Evolutionary conservation across 345 rosid genomes (phyloP).

Genomic region (Angophora floribunda): DNA sequence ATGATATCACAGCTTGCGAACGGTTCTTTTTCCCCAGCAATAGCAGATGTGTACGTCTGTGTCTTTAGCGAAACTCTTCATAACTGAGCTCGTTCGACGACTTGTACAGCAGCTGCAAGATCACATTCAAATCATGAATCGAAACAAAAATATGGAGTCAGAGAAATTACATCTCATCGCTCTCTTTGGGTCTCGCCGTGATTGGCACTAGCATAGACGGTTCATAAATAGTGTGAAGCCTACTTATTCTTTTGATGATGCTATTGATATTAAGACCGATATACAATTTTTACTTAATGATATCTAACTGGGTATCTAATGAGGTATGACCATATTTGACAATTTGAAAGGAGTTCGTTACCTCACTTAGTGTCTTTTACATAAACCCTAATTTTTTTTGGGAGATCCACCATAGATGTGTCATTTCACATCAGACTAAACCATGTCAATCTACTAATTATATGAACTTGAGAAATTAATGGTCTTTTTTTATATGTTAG

Average conservation of each 20-base stretch:
- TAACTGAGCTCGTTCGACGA: background rate
- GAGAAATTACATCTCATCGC: background rate
- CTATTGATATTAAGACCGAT: background rate
- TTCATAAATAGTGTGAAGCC: background rate
- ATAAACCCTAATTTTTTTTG: background rate
- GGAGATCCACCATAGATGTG: background rate
- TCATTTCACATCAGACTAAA: background rate
- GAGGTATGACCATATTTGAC: background rate
- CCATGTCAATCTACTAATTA: background rate
- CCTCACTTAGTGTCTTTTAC: background rate
- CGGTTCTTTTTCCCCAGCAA: background rate
- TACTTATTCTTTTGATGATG: background rate
- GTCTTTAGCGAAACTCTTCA: background rate
- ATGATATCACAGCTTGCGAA: background rate
- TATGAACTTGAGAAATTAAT: background rate
- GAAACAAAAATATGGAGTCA: background rate
- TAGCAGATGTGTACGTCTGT: background rate
- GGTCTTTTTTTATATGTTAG: background rate
- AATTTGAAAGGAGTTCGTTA: background rate
- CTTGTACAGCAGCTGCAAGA: background rate
- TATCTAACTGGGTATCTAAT: background rate
- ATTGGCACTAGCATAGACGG: background rate
- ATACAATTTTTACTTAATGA: background rate
- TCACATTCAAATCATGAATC: background rate
- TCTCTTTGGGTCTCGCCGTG: background rate